Conservation (phyloP, 768 basidiomycete genomes). For the Mycena chlorophos region DNA sequence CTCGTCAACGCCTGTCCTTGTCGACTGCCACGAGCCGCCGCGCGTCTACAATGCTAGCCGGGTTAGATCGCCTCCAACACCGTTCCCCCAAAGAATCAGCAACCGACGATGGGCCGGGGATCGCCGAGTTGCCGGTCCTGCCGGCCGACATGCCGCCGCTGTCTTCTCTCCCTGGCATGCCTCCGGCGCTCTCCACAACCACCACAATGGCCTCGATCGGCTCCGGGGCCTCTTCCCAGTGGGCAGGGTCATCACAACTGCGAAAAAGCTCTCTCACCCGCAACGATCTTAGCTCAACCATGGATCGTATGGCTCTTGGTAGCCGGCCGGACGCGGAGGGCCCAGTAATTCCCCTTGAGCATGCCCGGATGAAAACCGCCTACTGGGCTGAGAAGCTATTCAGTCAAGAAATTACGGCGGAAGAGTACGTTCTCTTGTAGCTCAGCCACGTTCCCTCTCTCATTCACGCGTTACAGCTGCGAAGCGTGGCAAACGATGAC, state of each 20-base stretch:
- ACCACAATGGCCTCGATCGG: conserved; percentile 53
- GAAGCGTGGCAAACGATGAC: conserved; percentile 49
- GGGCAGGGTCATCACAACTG: conserved; percentile 31
- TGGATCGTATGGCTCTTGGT: conserved; percentile 72
- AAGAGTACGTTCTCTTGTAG: conserved; percentile 46
- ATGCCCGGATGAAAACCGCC: conserved; percentile 66
- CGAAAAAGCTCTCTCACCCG: conserved; percentile 49
- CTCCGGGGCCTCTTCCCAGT: conserved; percentile 35
- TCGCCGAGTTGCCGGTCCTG: conserved; percentile 41
- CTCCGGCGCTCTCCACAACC: conserved; percentile 52
- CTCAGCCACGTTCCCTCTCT: conserved; percentile 9
- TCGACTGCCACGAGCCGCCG: conserved; percentile 37
- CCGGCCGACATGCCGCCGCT: conserved; percentile 46
- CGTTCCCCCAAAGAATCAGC: conserved; percentile 36
- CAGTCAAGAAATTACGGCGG: conserved; percentile 45
- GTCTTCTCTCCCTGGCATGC: conserved; percentile 51
- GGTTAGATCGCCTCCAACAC: conserved; percentile 38
- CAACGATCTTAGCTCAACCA: conserved; percentile 57
- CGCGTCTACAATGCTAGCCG: conserved; percentile 38
- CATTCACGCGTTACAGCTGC: conserved; percentile 31
- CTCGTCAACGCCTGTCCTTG: conserved; percentile 45
- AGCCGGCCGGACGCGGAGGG: conserved; percentile 46
- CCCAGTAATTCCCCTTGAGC: conserved; percentile 44
- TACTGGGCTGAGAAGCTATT: conserved; percentile 72
- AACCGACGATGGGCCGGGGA: conserved; percentile 35